Base-by-base conservation (phyloP, 2,329 filamentous ascomycete genomes). In the Aspergillus hortae region DNA sequence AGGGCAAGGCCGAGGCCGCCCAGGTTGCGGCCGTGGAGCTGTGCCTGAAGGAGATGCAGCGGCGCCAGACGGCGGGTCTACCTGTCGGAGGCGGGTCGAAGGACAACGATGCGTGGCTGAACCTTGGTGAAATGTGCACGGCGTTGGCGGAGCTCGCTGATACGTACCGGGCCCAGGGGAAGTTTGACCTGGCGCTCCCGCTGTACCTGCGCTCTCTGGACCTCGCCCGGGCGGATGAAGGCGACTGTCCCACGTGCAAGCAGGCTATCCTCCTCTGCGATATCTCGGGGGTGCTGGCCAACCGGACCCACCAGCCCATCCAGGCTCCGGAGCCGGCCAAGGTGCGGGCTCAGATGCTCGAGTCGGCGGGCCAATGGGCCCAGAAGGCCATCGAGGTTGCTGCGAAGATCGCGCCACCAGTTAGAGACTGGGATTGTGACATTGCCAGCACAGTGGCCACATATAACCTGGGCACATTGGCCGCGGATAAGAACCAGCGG, bases 391-490 rank as follows among this genome's bases (percentile, higher is more conserved):
- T 92, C 32, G 77, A 79, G 19, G 81, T 90, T 51, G 84, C 86
- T 1, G 77, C 77, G 6, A 80, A 82, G 25, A 86, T 95, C 40
- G 72, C 79, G 50, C 82, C 85, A 4, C 82, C 88, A 0, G 75
- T 83, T 3, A 79, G 89, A 38, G 89, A 84, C 2, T 79, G 86
- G 46, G 90, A 95, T 65, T 96, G 92, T 65, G 90, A 95, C 67
- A 71, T 87, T 51, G 89, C 87, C 1, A 96, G 92, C 64, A 88
- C 87, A 2, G 88, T 87, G 5, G 88, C 92, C 6, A 84, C 89
- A n/a, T 88, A 90, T 69, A 95, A 95, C 66, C 81, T 96, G 48
- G 92, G 86, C 21, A 89, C 95, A 62, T 86, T 96, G 60, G 87
- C 89, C 0, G 84, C 88, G 58, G 86, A 94, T 81, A 73, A 85